Percentiles rank a stretch among this genome's conserved stretches.
phyloP scores from a whole-genome alignment of 73 alveolate genomes.

The Symbiodinium pilosum region DNA sequence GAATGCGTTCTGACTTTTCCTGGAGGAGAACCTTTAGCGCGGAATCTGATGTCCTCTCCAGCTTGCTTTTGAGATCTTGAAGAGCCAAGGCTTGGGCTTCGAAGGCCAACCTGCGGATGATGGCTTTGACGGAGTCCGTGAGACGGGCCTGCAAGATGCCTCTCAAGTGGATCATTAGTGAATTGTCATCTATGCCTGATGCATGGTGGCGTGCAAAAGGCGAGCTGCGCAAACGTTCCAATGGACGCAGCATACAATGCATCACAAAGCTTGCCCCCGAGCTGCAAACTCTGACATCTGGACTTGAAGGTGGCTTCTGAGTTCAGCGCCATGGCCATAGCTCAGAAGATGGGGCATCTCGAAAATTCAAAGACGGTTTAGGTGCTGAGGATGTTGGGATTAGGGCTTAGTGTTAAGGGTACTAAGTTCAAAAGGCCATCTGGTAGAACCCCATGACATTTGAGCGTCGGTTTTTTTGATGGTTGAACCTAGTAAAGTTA shows the following conservation, averaged over 20 bases:
- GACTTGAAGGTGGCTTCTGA: background rate
- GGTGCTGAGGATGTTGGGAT: too few relatives aligned
- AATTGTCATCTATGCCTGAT: background rate
- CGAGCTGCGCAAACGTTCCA: background rate
- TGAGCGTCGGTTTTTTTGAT: too few relatives aligned
- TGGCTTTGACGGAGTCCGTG: background rate
- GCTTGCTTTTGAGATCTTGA: background rate
- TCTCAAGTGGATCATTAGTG: background rate
- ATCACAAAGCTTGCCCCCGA: background rate
- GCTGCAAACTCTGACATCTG: background rate
- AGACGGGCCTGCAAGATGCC: background rate
- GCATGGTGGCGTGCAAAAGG: background rate
- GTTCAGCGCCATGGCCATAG: slow-evolving; percentile 34
- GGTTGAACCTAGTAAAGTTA: too few relatives aligned
- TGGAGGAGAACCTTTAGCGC: background rate
- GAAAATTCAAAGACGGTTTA: too few relatives aligned
- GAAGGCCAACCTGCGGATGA: background rate
- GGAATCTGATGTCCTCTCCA: background rate
- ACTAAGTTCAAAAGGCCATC: too few relatives aligned
- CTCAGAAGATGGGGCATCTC: too few relatives aligned
- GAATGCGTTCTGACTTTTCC: background rate
- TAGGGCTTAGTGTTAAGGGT: too few relatives aligned
- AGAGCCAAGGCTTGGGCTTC: slow-evolving; percentile 11
- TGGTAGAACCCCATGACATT: too few relatives aligned
- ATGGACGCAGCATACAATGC: background rate